Percentiles rank a stretch among this genome's conserved stretches.
Evolutionary conservation across 345 rosid genomes (phyloP).

Genomic region (Pseudoturritis turrita): DNA sequence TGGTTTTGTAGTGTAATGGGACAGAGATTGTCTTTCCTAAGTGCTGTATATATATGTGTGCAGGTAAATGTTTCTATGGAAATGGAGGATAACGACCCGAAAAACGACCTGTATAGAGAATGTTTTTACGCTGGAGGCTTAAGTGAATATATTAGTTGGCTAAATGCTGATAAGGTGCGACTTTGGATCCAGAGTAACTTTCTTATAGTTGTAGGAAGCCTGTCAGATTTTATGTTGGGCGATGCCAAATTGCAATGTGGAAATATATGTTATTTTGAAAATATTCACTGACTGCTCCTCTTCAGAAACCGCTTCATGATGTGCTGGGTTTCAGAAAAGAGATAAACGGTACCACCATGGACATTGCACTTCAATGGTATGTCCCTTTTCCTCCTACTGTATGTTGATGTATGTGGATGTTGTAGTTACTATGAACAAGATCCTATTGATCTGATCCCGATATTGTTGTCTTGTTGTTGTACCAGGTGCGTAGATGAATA

Average conservation of each 20-base stretch:
- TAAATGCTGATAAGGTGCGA: conserved; percentile 69
- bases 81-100: conserved; percentile 50
- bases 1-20: neutral
- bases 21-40: neutral
- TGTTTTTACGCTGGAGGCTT: conserved; percentile 62
- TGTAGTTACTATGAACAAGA: conserved; percentile 5
- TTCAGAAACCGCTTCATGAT: conserved; percentile 77
- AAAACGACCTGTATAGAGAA: conserved; percentile 45
- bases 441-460: conserved; percentile 2
- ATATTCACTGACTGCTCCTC: conserved; percentile 31
- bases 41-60: conserved; percentile 18
- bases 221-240: neutral
- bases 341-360: conserved; percentile 55
- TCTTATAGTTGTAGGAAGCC: neutral
- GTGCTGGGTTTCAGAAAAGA: conserved; percentile 66
- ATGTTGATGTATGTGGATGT: neutral
- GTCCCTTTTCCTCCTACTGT: neutral
- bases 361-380: conserved; percentile 91
- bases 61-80: conserved; percentile 58
- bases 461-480: conserved; percentile 19
- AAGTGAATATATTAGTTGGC: conserved; percentile 62
- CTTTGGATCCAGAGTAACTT: neutral
- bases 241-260: neutral
- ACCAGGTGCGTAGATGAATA: conserved; percentile 89
- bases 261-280: neutral